phyloP scores from a whole-genome alignment of 305 asterid species.

The Fraxinus velutina region DNA sequence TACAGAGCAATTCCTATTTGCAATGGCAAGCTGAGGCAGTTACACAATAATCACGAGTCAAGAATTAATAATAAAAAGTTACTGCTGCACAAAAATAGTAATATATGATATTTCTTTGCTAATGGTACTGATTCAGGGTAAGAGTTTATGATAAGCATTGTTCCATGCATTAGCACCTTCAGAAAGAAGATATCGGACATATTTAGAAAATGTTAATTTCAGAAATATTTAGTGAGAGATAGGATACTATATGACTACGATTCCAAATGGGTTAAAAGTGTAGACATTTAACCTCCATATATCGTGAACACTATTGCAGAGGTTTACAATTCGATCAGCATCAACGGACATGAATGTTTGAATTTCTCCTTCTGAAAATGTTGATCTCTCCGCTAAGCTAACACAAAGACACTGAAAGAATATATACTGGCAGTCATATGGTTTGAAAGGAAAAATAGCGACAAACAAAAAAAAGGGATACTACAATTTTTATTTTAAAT shows the following conservation, averaged over 20 bases:
- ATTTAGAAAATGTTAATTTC: background rate
- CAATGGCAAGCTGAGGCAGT: constrained; percentile 79
- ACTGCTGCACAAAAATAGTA: background rate
- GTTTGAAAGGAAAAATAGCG: background rate
- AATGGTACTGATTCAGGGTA: background rate
- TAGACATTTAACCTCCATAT: constrained; percentile 74
- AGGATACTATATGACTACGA: background rate
- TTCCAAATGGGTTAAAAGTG: constrained; percentile 13
- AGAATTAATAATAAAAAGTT: background rate
- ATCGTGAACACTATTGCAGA: constrained; percentile 92
- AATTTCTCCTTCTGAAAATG: constrained; percentile 97
- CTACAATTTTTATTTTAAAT: background rate
- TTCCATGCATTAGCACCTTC: background rate
- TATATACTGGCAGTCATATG: constrained; percentile 6
- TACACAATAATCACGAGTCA: constrained; percentile 22
- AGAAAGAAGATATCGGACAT: background rate
- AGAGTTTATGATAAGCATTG: background rate
- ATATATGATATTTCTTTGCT: background rate
- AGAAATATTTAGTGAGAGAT: background rate
- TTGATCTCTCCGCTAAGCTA: constrained; percentile 85
- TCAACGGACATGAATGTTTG: constrained; percentile 99
- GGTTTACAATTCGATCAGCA: constrained; percentile 82
- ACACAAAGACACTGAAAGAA: constrained; percentile 67
- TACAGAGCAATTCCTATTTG: constrained; percentile 91
- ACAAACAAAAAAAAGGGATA: background rate